Evolutionary conservation across 352 stramenopile species (phyloP), one percentile per base, ranked within the genome.

Genomic region (Globisporangium cystogenes): DNA sequence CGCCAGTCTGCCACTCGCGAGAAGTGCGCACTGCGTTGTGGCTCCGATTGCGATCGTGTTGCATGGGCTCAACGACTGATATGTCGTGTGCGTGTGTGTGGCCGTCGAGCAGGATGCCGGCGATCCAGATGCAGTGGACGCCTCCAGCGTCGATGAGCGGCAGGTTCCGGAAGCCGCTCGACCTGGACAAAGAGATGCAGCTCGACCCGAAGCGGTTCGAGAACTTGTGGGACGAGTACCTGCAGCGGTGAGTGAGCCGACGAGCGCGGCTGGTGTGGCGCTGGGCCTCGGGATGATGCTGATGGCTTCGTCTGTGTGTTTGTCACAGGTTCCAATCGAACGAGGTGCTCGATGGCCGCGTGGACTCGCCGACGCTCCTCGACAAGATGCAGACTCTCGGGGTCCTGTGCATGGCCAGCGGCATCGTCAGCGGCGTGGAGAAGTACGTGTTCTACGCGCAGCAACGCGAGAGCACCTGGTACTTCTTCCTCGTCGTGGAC

Each of bases 381-480:
- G 27, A 60, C 12, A 55, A 67, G 21, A 74, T 90, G 68, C 61
- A 86, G 24, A 26, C 43, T 0, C 64, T 59, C 14, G 76, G 74
- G 11, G 55, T 90, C 42, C 59, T 59, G 33, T 93, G 80, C 47
- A 87, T 93, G 72, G 82, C 82, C 1, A 90, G 77, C 31, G 77
- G 82, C 24, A 88, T 68, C 16, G 72, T 90, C 33, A 60, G 71
- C 49, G 74, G 68, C 15, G 63, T 87, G 29, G 72, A 90, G 31
- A 90, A 93, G 63, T 90, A 75, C 51, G 74, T 90, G 20, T 82
- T 89, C 37, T 90, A 90, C 51, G 65, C 64, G n/a, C 85, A 90
- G 58, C 74, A 87, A 46, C 65, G 48, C 4, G 58, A 58, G 11
- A 57, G 48, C 10, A 56, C 44, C 29, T 83, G 70, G 65, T 86